Evolutionary conservation across 495 filamentous ascomycete genomes (phyloP).

Genomic region (Aspergillus panamensis): DNA sequence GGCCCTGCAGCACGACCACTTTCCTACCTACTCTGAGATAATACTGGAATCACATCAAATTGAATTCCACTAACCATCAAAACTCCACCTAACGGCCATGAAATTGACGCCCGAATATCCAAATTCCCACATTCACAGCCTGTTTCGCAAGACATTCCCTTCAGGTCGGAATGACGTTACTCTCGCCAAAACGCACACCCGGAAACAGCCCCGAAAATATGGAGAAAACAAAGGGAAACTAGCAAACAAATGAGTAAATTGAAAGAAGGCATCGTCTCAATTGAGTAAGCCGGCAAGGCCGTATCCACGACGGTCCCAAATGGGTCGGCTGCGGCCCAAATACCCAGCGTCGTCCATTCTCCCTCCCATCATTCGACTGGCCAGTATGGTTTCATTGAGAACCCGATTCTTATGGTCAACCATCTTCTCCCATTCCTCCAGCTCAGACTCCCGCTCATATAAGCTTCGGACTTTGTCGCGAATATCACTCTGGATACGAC

Average conservation of each 20-base stretch:
- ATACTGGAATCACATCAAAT: not conserved
- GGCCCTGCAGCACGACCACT: conserved; percentile 15
- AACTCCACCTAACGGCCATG: not conserved
- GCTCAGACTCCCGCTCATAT: conserved; percentile 28
- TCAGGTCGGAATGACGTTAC: conserved; percentile 14
- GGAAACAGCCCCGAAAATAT: conserved; percentile 12
- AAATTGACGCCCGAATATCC: not conserved
- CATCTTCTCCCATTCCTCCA: conserved; percentile 24
- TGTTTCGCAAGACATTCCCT: not conserved
- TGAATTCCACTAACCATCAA: not conserved
- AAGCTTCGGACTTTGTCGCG: conserved; percentile 29
- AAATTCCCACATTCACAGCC: not conserved
- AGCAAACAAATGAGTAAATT: not conserved
- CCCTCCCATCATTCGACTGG: not conserved
- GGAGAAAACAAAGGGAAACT: not conserved
- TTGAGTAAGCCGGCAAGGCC: not conserved
- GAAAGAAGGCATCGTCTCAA: not conserved
- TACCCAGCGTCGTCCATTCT: conserved; percentile 18
- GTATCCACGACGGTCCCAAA: conserved; percentile 19
- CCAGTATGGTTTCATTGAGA: conserved; percentile 1
- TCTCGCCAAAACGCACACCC: not conserved
- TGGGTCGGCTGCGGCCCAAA: conserved; percentile 16
- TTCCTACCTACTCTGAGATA: conserved; percentile 6
- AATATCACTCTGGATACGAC: conserved; percentile 22
- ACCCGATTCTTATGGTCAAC: conserved; percentile 7